Evolutionary conservation across 106 monocot genomes (phyloP), one percentile per base, ranked within the genome.

Genomic region (Platanthera guangdongensis): DNA sequence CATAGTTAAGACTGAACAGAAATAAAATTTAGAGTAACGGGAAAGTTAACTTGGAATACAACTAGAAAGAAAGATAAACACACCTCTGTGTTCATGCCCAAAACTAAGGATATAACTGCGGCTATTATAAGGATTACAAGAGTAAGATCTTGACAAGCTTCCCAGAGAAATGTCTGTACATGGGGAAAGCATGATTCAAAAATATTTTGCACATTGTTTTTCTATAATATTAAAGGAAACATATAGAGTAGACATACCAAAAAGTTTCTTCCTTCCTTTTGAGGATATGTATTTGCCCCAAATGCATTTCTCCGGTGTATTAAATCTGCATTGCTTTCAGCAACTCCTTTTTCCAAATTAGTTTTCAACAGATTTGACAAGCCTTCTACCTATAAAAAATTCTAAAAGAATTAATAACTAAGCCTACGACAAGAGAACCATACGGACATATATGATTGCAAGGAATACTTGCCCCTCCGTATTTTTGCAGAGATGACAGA

Each of bases 31-130:
- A 65, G 32, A 65, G 65, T 25, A 65, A 32, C 28, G 25, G 32
- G 28, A 19, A 65, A 65, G 12, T 30, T 65, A 32, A 65, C 30
- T 32, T 65, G 5, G 19, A 65, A n/a, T 10, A 32, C 32, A 72
- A 51, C 51, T 51, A 19, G 18, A 22, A 19, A 50, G 30, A 9
- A 30, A 51, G 65, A 45, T 19, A 76, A 80, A 57, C 28, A 62
- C 55, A 95, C 95, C 90, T 95, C 95, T 8, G 95, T 95, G 72
- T 83, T 92, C 72, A 95, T 90, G 83, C 92, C 92, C 78, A 95
- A 75, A 4, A 82, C 86, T 50, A 95, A 81, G 47, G 95, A 95
- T 57, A 92, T 8, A 47, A 86, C 85, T 13, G 95, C 95, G 75
- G 95, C 95, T 71, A 95, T 59, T 81, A 95, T 95, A 76, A 95